Evolutionary conservation across 345 rosid genomes (phyloP).

Genomic region (Gossypium bickii): DNA sequence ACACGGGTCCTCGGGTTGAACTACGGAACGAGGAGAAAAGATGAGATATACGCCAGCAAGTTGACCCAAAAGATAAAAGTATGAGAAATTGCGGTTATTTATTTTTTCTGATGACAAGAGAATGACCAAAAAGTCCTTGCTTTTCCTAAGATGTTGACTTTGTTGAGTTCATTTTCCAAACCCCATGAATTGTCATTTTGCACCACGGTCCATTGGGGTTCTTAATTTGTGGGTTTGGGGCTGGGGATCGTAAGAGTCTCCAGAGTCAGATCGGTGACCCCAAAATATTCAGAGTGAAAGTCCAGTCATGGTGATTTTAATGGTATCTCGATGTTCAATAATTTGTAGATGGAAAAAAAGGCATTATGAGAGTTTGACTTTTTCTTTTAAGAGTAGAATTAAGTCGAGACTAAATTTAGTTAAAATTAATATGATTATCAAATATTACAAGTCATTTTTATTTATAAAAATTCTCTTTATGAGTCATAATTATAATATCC

Average conservation of each 20-base stretch:
- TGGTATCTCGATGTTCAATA: too few species aligned
- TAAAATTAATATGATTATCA: too few species aligned
- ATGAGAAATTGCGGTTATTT: constrained; percentile 19
- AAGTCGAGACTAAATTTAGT: too few species aligned
- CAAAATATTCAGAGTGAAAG: too few species aligned
- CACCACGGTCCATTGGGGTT: not conserved
- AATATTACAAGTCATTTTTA: too few species aligned
- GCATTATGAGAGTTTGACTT: too few species aligned
- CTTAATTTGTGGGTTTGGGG: not conserved
- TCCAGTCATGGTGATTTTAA: too few species aligned
- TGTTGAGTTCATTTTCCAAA: not conserved
- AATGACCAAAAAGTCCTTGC: constrained; percentile 24
- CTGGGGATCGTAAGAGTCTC: not conserved
- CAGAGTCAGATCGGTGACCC: not conserved
- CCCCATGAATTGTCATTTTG: not conserved
- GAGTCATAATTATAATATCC: rapidly evolving
- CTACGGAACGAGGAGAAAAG: constrained; percentile 31
- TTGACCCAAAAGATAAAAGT: constrained; percentile 32
- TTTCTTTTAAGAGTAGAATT: too few species aligned
- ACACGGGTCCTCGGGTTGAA: constrained; percentile 51
- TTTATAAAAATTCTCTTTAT: too few species aligned
- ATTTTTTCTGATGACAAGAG: not conserved
- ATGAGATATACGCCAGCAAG: constrained; percentile 27
- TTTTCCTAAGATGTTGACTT: not conserved
- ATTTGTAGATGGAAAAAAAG: too few species aligned